A percentile compares a stretch with the other conserved stretches of the same genome.
These are phyloP conservation scores for Nakazawaea ernobii DNA, from an alignment of 805 yeast species.

Conservation along the genomic window DNA sequence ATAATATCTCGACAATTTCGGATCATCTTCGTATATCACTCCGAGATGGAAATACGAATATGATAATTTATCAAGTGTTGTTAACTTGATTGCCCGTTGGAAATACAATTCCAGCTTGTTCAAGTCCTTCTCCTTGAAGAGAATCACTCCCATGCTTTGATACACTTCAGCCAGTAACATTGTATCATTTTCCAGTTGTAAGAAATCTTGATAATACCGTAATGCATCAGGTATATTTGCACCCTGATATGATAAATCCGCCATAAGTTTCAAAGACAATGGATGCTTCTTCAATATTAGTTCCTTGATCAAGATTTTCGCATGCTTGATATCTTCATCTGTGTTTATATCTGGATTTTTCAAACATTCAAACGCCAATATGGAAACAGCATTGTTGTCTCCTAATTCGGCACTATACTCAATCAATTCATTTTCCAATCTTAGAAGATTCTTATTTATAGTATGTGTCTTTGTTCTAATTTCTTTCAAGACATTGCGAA, in stretches of 20 bases:
- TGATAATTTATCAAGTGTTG: slow-evolving; percentile 59
- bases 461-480: slow-evolving; percentile 57
- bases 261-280: slow-evolving; percentile 69
- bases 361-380: slow-evolving; percentile 64
- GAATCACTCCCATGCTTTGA: slow-evolving; percentile 56
- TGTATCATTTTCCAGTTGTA: slow-evolving; percentile 52
- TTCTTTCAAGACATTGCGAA: slow-evolving; percentile 61
- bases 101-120: slow-evolving; percentile 50
- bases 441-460: slow-evolving; percentile 48
- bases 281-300: slow-evolving; percentile 63
- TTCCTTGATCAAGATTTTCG: slow-evolving; percentile 51
- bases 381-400: slow-evolving; percentile 71
- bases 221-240: slow-evolving; percentile 49
- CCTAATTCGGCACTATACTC: slow-evolving; percentile 84
- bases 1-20: slow-evolving; percentile 60
- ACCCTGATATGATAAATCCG: slow-evolving; percentile 60
- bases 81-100: slow-evolving; percentile 52
- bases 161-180: slow-evolving; percentile 67
- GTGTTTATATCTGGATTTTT: slow-evolving; percentile 24
- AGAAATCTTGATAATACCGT: slow-evolving; percentile 51
- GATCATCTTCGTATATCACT: slow-evolving; percentile 60
- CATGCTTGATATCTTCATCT: slow-evolving; percentile 56
- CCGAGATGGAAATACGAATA: slow-evolving; percentile 78
- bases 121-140: slow-evolving; percentile 48
- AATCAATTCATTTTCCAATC: slow-evolving; percentile 65